Evolutionary conservation across 495 filamentous ascomycete genomes (phyloP), one percentile per base, ranked within the genome.

Genomic region (Elaphomyces granulatus): DNA sequence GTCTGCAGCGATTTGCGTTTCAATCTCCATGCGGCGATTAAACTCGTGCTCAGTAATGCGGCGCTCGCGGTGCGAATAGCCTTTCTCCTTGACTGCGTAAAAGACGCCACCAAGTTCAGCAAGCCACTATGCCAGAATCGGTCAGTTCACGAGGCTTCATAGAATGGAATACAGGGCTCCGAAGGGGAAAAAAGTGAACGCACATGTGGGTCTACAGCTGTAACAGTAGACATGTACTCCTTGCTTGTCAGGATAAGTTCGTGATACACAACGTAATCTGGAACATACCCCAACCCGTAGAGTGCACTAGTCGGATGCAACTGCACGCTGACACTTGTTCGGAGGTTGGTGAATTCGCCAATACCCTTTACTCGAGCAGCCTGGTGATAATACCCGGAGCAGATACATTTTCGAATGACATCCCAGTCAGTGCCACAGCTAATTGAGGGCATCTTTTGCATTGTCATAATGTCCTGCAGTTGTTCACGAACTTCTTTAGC

Each of bases 221-320:
- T 99, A 20, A 99, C 92, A 2, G 83, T 93, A 2, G 81, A 88
- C 88, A 99, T 96, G 66, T 96, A 99, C 61, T 96, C 92, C 55
- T 94, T 95, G 37, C 77, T 83, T 0, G 92, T 99, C 34, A 96
- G 74, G 47, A 95, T 95, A 47, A 99, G 74, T 60, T 99, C 92
- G 63, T 99, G 92, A 60, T 96, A 99, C 20, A 99, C 78, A 41
- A 99, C 87, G 50, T 95, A 95, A 51, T 96, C 88, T 0, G 92
- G 92, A 19, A 95, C 71, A 59, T 90, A 90, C 3, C 90, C 88
- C 1, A 90, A 71, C 28, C 87, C 88, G 53, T 92, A 96, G 6
- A 99, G 68, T 6, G 88, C 83, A 47, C 78, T 85, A 1, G 92
- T 96, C 17, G 92, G 88, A 58, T 96, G 92, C 36, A 99, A 64